phyloP scores from a whole-genome alignment of 441 rosid species.

The Aleurites moluccanus region DNA sequence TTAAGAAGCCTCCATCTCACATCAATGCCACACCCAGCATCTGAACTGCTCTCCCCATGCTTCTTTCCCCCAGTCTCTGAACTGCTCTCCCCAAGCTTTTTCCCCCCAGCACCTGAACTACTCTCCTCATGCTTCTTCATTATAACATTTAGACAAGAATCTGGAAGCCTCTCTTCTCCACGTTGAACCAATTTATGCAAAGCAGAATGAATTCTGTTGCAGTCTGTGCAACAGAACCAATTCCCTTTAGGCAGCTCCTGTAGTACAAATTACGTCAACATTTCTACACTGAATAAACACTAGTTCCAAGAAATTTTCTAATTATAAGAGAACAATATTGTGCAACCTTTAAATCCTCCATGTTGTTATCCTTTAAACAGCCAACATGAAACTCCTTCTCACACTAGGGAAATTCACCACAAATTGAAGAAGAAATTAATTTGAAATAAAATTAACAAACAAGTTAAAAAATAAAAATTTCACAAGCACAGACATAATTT shows the following conservation, averaged over 20 bases:
- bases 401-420: slow-evolving; percentile 51
- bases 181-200: slow-evolving; percentile 51
- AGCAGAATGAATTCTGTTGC: slow-evolving; percentile 53
- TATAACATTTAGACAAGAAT: slow-evolving; percentile 47
- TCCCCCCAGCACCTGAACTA: slow-evolving; percentile 33
- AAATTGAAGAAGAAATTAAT: slow-evolving; percentile 14
- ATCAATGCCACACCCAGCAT: slow-evolving; percentile 39
- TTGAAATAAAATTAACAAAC: slow-evolving; percentile 14
- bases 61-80: slow-evolving; percentile 39
- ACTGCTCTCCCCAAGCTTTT: slow-evolving; percentile 41
- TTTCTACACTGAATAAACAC: slow-evolving; percentile 8
- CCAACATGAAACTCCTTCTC: slow-evolving; percentile 96
- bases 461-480: slow-evolving; percentile 9
- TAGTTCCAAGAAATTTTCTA: background rate
- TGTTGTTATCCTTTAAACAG: slow-evolving; percentile 77
- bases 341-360: slow-evolving; percentile 77
- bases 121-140: slow-evolving; percentile 45
- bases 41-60: slow-evolving; percentile 37
- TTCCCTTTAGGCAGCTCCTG: slow-evolving; percentile 88
- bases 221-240: slow-evolving; percentile 80
- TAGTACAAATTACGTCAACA: slow-evolving; percentile 26
- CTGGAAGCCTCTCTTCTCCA: slow-evolving; percentile 78
- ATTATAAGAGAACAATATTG: slow-evolving; percentile 12
- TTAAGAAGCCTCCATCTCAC: slow-evolving; percentile 90
- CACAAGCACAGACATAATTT: slow-evolving; percentile 9